phyloP scores from a whole-genome alignment of 257 asterid species.

The Verbena officinalis region DNA sequence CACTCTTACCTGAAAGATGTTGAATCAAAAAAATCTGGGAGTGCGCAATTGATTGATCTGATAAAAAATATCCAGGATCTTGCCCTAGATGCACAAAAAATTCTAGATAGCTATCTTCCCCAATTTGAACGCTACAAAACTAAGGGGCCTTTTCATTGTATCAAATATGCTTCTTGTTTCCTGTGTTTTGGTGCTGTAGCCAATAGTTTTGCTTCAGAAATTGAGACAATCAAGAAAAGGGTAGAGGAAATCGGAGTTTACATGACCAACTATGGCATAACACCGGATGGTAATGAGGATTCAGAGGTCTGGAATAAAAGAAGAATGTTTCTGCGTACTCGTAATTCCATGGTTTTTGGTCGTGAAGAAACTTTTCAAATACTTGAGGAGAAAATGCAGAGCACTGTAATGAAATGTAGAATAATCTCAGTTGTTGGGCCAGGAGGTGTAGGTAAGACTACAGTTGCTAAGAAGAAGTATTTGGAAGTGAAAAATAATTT shows the following conservation, averaged over 20 bases:
- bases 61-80: neutral
- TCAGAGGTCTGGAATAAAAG: neutral
- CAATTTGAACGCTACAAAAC: neutral
- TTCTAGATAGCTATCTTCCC: neutral
- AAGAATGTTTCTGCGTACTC: neutral
- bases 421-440: conserved; percentile 3
- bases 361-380: neutral
- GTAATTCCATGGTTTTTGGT: neutral
- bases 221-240: neutral
- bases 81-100: neutral
- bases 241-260: neutral
- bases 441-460: neutral
- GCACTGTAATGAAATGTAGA: neutral
- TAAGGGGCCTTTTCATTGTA: neutral
- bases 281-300: neutral
- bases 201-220: neutral
- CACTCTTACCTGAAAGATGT: neutral
- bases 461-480: neutral
- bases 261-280: neutral
- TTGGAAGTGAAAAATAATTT: neutral
- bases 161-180: neutral
- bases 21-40: neutral
- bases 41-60: neutral
- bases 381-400: neutral
- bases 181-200: neutral